Percentiles rank a stretch among this genome's conserved stretches.
Conservation (phyloP, 345 rosid species). For the Rhodamnia rubescens region DNA sequence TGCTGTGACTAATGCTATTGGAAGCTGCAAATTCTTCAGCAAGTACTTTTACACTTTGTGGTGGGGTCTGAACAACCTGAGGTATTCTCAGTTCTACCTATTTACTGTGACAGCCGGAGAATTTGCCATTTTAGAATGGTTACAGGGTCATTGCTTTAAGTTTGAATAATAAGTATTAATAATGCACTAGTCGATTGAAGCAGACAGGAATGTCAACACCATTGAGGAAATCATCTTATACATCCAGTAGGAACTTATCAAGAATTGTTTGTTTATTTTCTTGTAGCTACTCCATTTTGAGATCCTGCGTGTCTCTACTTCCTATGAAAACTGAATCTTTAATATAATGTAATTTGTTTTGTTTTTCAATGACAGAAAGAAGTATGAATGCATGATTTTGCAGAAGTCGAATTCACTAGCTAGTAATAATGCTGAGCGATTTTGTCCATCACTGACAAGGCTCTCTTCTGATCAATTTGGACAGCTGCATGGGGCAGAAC, state of each 20-base stretch:
- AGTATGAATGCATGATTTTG: neutral
- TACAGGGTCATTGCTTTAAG: neutral
- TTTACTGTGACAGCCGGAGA: neutral
- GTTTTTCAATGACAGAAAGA: neutral
- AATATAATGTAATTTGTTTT: neutral
- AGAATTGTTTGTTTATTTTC: neutral
- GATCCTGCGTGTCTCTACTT: neutral
- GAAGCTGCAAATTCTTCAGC: constrained; percentile 11
- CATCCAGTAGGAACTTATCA: neutral
- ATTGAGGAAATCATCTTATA: neutral
- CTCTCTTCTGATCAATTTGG: neutral
- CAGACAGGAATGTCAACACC: neutral
- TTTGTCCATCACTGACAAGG: neutral
- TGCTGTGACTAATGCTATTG: neutral
- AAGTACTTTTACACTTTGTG: constrained; percentile 34
- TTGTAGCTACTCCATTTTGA: neutral
- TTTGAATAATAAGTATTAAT: neutral
- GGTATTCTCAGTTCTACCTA: constrained; percentile 5
- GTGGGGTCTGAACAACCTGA: constrained; percentile 41
- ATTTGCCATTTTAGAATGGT: neutral
- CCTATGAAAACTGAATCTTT: neutral
- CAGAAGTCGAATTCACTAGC: neutral
- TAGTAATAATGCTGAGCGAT: neutral
- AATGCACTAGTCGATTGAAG: neutral
- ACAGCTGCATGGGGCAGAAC: constrained; percentile 25